Percentiles rank a stretch among this genome's conserved stretches.
Evolutionary conservation across 129 eudicot species (phyloP).

Genomic region (Mikania micrantha): DNA sequence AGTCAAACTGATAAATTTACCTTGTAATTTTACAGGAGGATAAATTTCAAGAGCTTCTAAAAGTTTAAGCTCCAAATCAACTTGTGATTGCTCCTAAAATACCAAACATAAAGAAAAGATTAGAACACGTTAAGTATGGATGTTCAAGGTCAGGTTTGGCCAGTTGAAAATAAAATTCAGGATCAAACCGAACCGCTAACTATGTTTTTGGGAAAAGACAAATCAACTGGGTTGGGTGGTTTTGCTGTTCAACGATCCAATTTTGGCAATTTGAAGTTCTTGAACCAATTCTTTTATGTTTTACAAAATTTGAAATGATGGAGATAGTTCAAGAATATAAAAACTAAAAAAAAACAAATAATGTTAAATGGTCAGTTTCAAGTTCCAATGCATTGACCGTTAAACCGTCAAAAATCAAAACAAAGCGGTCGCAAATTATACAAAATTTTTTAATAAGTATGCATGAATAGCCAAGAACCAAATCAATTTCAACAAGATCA

Average conservation of each 20-base stretch:
- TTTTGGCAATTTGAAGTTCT: neutral
- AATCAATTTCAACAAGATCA: neutral
- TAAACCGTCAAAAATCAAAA: too few relatives aligned
- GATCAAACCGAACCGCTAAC: neutral
- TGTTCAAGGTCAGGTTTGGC: neutral
- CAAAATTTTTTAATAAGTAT: too few relatives aligned
- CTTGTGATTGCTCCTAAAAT: conserved; percentile 70
- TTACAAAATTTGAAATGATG: neutral
- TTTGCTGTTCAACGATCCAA: too few relatives aligned
- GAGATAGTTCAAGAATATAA: too few relatives aligned
- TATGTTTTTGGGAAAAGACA: neutral
- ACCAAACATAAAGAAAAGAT: neutral
- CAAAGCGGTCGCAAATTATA: too few relatives aligned
- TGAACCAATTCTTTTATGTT: neutral
- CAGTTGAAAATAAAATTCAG: neutral
- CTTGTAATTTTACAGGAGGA: conserved; percentile 78
- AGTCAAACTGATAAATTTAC: conserved; percentile 19
- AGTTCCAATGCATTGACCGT: too few relatives aligned
- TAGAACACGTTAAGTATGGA: neutral
- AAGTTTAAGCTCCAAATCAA: conserved; percentile 79
- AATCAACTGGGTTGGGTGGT: neutral
- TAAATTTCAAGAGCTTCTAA: conserved; percentile 91
- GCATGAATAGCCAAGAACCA: neutral
- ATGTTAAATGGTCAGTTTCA: too few relatives aligned
- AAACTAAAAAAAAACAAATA: too few relatives aligned